Percentiles rank a stretch among this genome's conserved stretches.
These are phyloP conservation scores for Knoxia roxburghii DNA, from an alignment of 257 asterid genomes.

Conservation along the genomic window DNA sequence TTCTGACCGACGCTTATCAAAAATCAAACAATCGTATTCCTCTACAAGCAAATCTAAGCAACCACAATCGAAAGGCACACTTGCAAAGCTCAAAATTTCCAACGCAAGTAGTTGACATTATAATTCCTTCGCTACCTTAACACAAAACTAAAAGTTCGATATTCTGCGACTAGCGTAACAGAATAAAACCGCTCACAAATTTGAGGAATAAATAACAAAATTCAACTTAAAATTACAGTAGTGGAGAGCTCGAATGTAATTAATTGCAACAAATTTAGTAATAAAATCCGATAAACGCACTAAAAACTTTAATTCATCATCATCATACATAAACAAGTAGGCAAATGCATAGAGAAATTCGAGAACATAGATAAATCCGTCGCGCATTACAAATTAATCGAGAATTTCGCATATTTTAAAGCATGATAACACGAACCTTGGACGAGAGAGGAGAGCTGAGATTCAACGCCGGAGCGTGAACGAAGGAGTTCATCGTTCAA, in stretches of 20 bases:
- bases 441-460: constrained; percentile 66
- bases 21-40: neutral
- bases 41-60: neutral
- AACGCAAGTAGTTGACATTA: too few species aligned
- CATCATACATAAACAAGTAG: too few species aligned
- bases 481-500: constrained; percentile 34
- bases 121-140: too few species aligned
- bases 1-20: neutral
- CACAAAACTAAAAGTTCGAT: too few species aligned
- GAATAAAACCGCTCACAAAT: neutral
- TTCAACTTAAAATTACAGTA: neutral
- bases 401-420: neutral
- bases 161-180: neutral
- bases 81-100: too few species aligned
- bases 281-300: neutral
- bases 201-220: neutral
- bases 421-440: constrained; percentile 35
- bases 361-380: neutral
- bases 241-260: neutral
- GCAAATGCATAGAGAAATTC: too few species aligned
- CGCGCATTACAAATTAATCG: neutral
- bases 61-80: neutral
- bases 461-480: constrained; percentile 36
- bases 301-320: too few species aligned
- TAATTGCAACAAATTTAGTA: neutral